Evolutionary conservation across 768 basidiomycete species (phyloP), one percentile per base, ranked within the genome.

Genomic region (Agaricus blazei): DNA sequence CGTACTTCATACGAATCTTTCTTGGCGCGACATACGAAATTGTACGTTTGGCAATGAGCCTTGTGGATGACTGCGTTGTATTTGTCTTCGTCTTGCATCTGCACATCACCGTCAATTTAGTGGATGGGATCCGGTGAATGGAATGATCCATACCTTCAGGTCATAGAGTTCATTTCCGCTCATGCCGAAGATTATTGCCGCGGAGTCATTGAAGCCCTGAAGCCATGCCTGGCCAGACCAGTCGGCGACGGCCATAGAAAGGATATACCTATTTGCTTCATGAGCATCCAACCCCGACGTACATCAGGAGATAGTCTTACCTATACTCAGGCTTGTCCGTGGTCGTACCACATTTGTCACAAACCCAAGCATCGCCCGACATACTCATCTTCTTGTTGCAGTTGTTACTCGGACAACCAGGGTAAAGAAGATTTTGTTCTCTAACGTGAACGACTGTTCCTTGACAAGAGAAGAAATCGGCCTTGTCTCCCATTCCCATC

Each of bases 151-250:
- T 48, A 89, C 91, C 76, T 81, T 89, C 58, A 93, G 75, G n/a
- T 75, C 77, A 53, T 85, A 69, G 42, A 98, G 67, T 12, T 94
- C 86, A 62, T 93, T 82, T 9, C 92, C 96, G 31, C 81, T 71
- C 72, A 83, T 86, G 27, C 83, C 88, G 59, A 98, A 85, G 14
- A 99, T 70, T 3, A 75, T 72, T 51, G 83, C 68, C 4, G 93
- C 97, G 34, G 88, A 83, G 5, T 98, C 96, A 66, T 99, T 96
- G 77, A 99, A 99, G 3, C 90, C 93, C 59, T 91, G 90, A 44
- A 98, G 73, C 96, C 96, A 98, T 15, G 84, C 80, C 68, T 95
- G 91, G 23, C 84, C 86, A 15, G 92, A 90, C 72, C 85, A 82
- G 68, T 99, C 97, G n/a, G 91, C 82, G 2, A 93, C 86, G 46